These are phyloP conservation scores for Angomonas ambiguus DNA, from an alignment of 208 protist genomes.

Conservation along the genomic window DNA sequence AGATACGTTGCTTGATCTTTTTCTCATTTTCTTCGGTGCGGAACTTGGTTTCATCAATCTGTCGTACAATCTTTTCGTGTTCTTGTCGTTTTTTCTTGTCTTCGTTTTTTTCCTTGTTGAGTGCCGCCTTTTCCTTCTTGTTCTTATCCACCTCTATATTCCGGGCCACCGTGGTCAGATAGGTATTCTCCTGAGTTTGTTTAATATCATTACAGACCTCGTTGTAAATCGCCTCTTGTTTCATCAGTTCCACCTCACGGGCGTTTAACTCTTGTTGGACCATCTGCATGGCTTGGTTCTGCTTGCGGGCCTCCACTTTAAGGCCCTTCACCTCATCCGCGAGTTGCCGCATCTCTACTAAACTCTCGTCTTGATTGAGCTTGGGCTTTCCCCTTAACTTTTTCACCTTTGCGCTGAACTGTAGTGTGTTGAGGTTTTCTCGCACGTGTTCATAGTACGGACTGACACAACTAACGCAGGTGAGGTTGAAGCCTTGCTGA, in stretches of 20 bases:
- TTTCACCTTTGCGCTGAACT: conserved; percentile 49
- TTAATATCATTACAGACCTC: conserved; percentile 23
- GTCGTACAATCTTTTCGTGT: conserved; percentile 21
- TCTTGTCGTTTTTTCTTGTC: conserved; percentile 36
- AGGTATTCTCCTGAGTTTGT: conserved; percentile 32
- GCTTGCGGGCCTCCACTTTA: conserved; percentile 50
- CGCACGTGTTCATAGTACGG: conserved; percentile 80
- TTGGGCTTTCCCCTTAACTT: conserved; percentile 59
- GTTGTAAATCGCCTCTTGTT: conserved; percentile 73
- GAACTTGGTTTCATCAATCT: conserved; percentile 38
- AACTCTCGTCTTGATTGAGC: conserved; percentile 64
- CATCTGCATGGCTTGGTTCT: conserved; percentile 56
- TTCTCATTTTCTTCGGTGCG: conserved; percentile 33
- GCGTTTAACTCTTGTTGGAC: conserved; percentile 82
- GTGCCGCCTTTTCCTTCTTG: conserved; percentile 22
- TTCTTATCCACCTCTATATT: conserved; percentile 45
- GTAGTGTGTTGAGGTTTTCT: conserved; percentile 66
- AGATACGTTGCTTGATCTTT: conserved; percentile 32
- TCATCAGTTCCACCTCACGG: conserved; percentile 84
- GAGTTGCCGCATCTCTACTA: conserved; percentile 70
- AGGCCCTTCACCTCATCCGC: conserved; percentile 80
- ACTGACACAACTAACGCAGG: conserved; percentile 66
- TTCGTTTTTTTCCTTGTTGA: conserved; percentile 27
- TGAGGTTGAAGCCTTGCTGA: conserved; percentile 73
- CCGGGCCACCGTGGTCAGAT: conserved; percentile 41